A percentile compares a stretch with the other conserved stretches of the same genome.
Evolutionary conservation across 2,329 filamentous ascomycete species (phyloP).

Genomic region (Leptographium procerum): DNA sequence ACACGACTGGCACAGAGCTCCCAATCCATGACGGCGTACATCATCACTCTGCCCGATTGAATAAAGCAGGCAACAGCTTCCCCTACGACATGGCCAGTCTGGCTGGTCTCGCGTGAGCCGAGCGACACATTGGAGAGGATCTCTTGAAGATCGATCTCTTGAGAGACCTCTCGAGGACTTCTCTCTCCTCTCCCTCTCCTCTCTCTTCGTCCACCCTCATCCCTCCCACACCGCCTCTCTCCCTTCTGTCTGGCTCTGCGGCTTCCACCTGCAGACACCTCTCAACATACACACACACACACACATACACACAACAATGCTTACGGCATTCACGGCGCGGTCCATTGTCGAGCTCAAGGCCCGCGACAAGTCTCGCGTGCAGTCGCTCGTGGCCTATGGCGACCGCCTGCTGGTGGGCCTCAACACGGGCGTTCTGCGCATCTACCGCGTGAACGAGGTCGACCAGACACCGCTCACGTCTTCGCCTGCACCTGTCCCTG

Average conservation of each 20-base stretch:
- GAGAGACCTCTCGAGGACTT: not conserved
- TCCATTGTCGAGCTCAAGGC: constrained; percentile 94
- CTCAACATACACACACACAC: too few species aligned
- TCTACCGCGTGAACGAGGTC: constrained; percentile 81
- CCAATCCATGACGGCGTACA: not conserved
- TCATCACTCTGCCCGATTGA: not conserved
- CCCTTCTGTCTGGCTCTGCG: not conserved
- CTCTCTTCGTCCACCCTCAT: too few species aligned
- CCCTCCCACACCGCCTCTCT: not conserved
- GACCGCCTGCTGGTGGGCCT: constrained; percentile 87
- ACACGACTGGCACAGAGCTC: not conserved
- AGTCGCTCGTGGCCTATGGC: constrained; percentile 86
- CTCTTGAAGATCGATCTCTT: not conserved
- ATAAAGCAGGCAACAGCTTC: not conserved
- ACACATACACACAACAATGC: too few species aligned
- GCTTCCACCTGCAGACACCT: not conserved
- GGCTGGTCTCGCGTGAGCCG: not conserved
- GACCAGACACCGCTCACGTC: constrained; percentile 20
- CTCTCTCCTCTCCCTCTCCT: not conserved
- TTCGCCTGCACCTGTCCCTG: too few species aligned
- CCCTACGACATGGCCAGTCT: not conserved
- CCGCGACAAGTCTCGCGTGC: constrained; percentile 94
- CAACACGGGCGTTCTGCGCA: constrained; percentile 75
- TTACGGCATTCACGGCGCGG: constrained; percentile 93
- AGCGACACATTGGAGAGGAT: not conserved